These are phyloP conservation scores for Plasmopara viticola DNA, from an alignment of 352 stramenopile species.

Conservation along the genomic window DNA sequence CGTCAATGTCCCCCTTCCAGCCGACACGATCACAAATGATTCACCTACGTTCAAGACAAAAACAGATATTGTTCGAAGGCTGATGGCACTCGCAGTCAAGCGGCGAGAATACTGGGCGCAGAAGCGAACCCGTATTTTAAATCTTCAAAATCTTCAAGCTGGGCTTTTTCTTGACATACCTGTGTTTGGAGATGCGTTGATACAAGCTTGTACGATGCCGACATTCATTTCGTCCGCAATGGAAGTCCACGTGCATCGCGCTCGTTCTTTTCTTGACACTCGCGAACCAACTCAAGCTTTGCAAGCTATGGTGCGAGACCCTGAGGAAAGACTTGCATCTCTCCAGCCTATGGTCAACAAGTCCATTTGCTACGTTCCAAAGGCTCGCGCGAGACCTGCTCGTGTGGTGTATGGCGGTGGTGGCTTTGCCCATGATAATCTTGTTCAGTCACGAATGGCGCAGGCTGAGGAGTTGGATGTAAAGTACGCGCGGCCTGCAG, in stretches of 20 bases:
- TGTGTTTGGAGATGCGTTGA: constrained; percentile 39
- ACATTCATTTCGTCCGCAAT: constrained; percentile 71
- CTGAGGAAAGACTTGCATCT: constrained; percentile 35
- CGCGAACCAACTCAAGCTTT: constrained; percentile 36
- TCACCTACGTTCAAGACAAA: constrained; percentile 21
- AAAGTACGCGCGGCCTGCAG: constrained; percentile 24
- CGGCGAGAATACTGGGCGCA: constrained; percentile 33
- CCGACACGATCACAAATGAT: constrained; percentile 18
- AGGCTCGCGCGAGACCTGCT: constrained; percentile 40
- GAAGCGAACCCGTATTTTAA: constrained; percentile 26
- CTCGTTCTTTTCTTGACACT: constrained; percentile 16
- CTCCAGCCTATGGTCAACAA: constrained; percentile 46
- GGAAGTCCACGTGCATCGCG: constrained; percentile 49
- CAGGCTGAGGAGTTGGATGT: constrained; percentile 18
- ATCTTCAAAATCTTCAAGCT: constrained; percentile 22
- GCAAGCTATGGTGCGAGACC: constrained; percentile 38
- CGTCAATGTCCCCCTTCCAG: constrained; percentile 26
- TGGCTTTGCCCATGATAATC: constrained; percentile 32
- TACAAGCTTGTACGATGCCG: constrained; percentile 44
- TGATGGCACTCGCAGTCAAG: constrained; percentile 25
- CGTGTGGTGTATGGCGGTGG: constrained; percentile 33
- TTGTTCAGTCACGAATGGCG: constrained; percentile 35
- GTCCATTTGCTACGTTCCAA: constrained; percentile 70
- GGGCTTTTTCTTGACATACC: constrained; percentile 37
- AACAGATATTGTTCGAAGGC: constrained; percentile 32